These are phyloP conservation scores for Atractiella rhizophila DNA, from an alignment of 768 basidiomycete species.

Conservation along the genomic window DNA sequence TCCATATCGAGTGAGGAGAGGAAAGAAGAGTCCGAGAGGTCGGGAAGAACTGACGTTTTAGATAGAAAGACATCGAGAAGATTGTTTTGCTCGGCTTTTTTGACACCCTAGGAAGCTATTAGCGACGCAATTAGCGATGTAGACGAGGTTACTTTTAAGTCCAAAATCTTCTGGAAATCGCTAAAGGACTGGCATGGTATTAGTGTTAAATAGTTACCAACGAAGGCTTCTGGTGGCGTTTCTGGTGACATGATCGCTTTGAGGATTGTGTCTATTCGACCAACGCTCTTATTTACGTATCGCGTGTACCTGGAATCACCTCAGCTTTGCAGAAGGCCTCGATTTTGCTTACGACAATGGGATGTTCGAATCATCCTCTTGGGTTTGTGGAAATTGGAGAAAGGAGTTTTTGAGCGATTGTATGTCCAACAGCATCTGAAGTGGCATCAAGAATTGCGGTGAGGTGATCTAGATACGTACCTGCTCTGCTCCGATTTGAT, in stretches of 20 bases:
- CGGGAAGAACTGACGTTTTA: constrained; percentile 71
- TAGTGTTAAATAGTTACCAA: constrained; percentile 78
- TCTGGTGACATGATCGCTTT: constrained; percentile 90
- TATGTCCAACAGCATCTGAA: constrained; percentile 64
- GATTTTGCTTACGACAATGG: not conserved
- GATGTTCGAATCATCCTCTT: constrained; percentile 8
- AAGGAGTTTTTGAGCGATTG: constrained; percentile 63
- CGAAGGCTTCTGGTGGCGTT: constrained; percentile 82
- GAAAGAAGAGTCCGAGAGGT: constrained; percentile 73
- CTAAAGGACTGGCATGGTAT: constrained; percentile 85
- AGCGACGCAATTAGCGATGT: not conserved
- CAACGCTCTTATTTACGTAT: constrained; percentile 52
- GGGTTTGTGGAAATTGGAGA: constrained; percentile 37
- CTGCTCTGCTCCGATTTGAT: constrained; percentile 88
- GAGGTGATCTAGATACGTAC: constrained; percentile 22
- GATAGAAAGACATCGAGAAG: constrained; percentile 77
- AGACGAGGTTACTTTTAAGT: constrained; percentile 12
- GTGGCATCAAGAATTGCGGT: not conserved
- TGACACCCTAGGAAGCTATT: constrained; percentile 36
- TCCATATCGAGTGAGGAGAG: constrained; percentile 91
- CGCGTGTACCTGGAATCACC: constrained; percentile 40
- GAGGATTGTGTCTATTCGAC: constrained; percentile 63
- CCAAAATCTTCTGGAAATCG: constrained; percentile 81
- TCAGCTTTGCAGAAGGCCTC: not conserved
- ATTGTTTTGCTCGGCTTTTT: constrained; percentile 58